Conservation (phyloP, 192 early-diverging fungal genomes). For the Linnemannia exigua region DNA sequence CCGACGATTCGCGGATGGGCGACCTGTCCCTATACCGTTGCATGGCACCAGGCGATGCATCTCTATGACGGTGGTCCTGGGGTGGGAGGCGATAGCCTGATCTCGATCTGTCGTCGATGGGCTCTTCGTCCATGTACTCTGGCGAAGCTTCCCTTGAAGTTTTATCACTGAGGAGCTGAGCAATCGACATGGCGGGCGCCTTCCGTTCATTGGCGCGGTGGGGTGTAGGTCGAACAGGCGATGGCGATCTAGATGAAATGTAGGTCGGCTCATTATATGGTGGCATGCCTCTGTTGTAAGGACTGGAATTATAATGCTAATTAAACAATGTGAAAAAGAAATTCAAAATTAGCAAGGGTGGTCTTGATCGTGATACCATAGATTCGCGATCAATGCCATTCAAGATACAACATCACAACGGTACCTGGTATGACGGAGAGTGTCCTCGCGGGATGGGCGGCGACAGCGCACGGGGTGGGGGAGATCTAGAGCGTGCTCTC, state of each 20-base stretch:
- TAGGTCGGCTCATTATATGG: slow-evolving; percentile 36
- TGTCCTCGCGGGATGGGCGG: slow-evolving; percentile 22
- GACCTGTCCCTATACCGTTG: slow-evolving; percentile 20
- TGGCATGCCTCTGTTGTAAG: slow-evolving; percentile 18
- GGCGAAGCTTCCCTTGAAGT: slow-evolving; percentile 28
- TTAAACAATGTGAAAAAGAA: not conserved
- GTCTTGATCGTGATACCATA: not conserved
- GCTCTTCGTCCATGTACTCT: slow-evolving; percentile 21
- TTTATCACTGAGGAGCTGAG: slow-evolving; percentile 39
- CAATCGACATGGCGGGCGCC: slow-evolving; percentile 41
- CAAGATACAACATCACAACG: not conserved
- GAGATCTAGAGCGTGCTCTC: slow-evolving; percentile 34
- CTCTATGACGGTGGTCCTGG: slow-evolving; percentile 21
- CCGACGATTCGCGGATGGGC: slow-evolving; percentile 11
- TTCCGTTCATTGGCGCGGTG: slow-evolving; percentile 28
- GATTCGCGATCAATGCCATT: not conserved
- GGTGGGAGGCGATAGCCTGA: slow-evolving; percentile 14
- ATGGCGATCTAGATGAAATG: slow-evolving; percentile 43
- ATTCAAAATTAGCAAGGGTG: not conserved
- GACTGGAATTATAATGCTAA: slow-evolving; percentile 20
- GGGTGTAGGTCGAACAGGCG: slow-evolving; percentile 24
- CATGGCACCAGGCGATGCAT: slow-evolving; percentile 12
- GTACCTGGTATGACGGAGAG: slow-evolving; percentile 45
- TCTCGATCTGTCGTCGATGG: slow-evolving; percentile 12
- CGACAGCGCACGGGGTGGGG: slow-evolving; percentile 16